phyloP scores from a whole-genome alignment of 352 stramenopile species.

The Blastocystis sp. region DNA sequence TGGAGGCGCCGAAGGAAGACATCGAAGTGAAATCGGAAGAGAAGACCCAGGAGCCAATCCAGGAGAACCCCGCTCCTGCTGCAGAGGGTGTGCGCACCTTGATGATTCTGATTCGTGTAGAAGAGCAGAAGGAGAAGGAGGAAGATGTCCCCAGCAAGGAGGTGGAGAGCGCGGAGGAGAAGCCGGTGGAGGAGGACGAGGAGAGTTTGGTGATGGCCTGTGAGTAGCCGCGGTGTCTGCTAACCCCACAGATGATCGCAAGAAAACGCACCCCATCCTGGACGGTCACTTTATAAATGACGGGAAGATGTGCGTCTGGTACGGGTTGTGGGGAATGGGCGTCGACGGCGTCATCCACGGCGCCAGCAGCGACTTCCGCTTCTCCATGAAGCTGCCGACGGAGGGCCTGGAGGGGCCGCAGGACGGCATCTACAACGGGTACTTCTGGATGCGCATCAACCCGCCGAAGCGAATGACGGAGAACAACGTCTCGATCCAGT shows the following conservation, averaged over 20 bases:
- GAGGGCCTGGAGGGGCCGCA: conserved; percentile 19
- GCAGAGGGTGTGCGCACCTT: no score
- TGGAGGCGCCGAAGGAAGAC: background rate
- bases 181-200: background rate
- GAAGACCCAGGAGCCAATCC: background rate
- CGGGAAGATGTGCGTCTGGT: conserved; percentile 44
- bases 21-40: background rate
- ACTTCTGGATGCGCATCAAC: conserved; percentile 62
- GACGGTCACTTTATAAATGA: conserved; percentile 57
- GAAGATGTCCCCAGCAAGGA: background rate
- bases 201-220: background rate
- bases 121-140: background rate
- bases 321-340: conserved; percentile 65
- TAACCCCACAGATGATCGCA: background rate
- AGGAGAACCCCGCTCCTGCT: background rate
- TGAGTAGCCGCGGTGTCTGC: background rate
- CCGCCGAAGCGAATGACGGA: conserved; percentile 41
- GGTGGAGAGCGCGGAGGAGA: background rate
- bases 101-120: no score
- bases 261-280: conserved; percentile 42
- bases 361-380: conserved; percentile 64
- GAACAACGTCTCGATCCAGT: conserved; percentile 46
- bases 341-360: conserved; percentile 34
- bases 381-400: conserved; percentile 33
- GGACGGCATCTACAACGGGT: conserved; percentile 63